These are phyloP conservation scores for Lactarius sanguifluus DNA, from an alignment of 768 basidiomycete genomes.

Conservation along the genomic window DNA sequence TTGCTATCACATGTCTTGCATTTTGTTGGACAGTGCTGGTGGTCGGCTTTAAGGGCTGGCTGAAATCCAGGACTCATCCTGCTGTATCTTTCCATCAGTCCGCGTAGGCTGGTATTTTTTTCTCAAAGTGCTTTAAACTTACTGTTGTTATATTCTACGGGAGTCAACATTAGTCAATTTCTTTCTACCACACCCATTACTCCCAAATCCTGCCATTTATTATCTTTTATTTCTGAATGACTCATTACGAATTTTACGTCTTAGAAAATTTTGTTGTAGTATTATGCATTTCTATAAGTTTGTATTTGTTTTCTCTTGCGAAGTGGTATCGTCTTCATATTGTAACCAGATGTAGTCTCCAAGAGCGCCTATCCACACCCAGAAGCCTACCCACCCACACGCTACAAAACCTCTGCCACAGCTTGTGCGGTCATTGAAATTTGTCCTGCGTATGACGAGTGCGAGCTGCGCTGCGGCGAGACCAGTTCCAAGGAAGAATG, in stretches of 20 bases:
- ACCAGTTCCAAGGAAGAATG: slow-evolving; percentile 78
- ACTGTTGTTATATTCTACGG: not conserved
- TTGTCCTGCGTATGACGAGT: slow-evolving; percentile 68
- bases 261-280: slow-evolving; percentile 16
- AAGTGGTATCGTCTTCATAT: not conserved
- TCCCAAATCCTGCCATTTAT: slow-evolving; percentile 3
- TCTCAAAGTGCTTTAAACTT: not conserved
- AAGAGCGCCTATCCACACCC: slow-evolving; percentile 80
- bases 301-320: not conserved
- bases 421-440: slow-evolving; percentile 72
- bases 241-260: slow-evolving; percentile 3
- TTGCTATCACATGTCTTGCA: slow-evolving; percentile 82
- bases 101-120: slow-evolving; percentile 32
- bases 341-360: slow-evolving; percentile 56
- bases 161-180: not conserved
- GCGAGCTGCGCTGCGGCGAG: slow-evolving; percentile 75
- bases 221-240: not conserved
- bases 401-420: slow-evolving; percentile 90
- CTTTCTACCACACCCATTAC: not conserved
- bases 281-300: slow-evolving; percentile 5
- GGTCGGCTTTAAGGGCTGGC: slow-evolving; percentile 81
- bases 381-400: slow-evolving; percentile 86
- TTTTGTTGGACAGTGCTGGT: slow-evolving; percentile 81
- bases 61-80: slow-evolving; percentile 47
- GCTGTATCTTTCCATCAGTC: slow-evolving; percentile 39